Evolutionary conservation across 768 basidiomycete genomes (phyloP).

Genomic region (Lactifluus piperatus): DNA sequence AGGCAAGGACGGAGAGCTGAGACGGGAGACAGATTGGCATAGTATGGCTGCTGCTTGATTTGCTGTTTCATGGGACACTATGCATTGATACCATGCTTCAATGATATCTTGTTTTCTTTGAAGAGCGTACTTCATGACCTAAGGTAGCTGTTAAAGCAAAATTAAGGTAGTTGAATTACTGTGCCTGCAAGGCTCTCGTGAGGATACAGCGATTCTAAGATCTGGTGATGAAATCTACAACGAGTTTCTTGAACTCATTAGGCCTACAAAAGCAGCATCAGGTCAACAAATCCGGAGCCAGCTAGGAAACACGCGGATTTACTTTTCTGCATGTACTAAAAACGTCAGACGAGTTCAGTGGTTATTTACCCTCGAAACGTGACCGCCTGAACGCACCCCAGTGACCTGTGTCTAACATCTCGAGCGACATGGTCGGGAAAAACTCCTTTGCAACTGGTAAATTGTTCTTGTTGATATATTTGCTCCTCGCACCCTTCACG

Average conservation of each 20-base stretch:
- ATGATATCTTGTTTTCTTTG: conserved; percentile 7
- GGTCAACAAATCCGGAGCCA: neutral
- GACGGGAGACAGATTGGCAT: neutral
- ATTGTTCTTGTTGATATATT: conserved; percentile 72
- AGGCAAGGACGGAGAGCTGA: neutral
- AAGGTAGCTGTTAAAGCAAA: neutral
- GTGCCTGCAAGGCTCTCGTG: neutral
- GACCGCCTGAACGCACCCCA: conserved; percentile 53
- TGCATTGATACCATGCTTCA: conserved; percentile 11
- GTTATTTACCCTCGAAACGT: neutral
- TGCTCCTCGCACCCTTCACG: conserved; percentile 72
- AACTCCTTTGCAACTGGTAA: conserved; percentile 50
- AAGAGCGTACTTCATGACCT: too few relatives aligned
- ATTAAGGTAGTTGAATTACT: neutral
- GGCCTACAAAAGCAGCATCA: conserved; percentile 30
- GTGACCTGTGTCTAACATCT: conserved; percentile 67
- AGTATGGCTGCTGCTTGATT: neutral
- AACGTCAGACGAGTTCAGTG: neutral
- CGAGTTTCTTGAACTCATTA: conserved; percentile 42
- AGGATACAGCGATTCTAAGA: conserved; percentile 17
- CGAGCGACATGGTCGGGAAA: conserved; percentile 62
- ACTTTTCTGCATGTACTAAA: conserved; percentile 76
- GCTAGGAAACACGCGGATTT: conserved; percentile 16
- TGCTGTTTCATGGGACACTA: neutral
- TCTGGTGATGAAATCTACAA: conserved; percentile 26